Evolutionary conservation across 495 filamentous ascomycete species (phyloP), one percentile per base, ranked within the genome.

Genomic region (Xylaria curta): DNA sequence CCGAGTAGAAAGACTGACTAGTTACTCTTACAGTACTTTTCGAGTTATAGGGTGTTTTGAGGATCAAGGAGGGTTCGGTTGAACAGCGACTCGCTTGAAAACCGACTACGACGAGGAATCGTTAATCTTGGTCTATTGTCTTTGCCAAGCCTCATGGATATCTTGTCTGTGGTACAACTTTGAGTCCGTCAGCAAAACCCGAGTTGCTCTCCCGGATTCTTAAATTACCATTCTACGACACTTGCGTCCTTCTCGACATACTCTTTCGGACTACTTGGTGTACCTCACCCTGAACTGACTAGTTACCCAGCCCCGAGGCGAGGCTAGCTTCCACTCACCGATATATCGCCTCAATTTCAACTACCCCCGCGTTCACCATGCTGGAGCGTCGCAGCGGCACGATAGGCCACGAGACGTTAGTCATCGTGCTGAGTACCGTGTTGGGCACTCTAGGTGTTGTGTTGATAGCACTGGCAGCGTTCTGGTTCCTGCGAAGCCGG

Each of bases 381-480:
- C 15, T 61, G 44, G 74, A 59, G 69, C 78, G 36, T 12, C 53
- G 28, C 40, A 56, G 46, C 71, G 54, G 64, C 24, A 62, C 42
- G 21, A 68, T 73, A 3, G 74, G 71, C 36, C 61, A 80, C 75
- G 74, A 74, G 33, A 79, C 72, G 49, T 75, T 83, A 26, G 76
- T 80, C 62, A 84, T 86, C 70, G 78, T 76, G 21, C 78, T 86
- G 60, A 84, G 82, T 74, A 82, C 79, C 19, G 78, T 85, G 10
- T 75, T 85, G 49, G 80, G 82, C 46, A 77, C 78, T 9, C 70
- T 81, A 10, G 82, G 76, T 42, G 42, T 84, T 47, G 54, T 76
- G 40, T 21, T 84, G 74, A 78, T 85, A 40, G 77, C 71, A 21
- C 72, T 76, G 26, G 75, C 69, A 26, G 68, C 77, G 0, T 70